Base-by-base conservation (phyloP, 2,329 filamentous ascomycete species). In the Gnomoniopsis sp. region DNA sequence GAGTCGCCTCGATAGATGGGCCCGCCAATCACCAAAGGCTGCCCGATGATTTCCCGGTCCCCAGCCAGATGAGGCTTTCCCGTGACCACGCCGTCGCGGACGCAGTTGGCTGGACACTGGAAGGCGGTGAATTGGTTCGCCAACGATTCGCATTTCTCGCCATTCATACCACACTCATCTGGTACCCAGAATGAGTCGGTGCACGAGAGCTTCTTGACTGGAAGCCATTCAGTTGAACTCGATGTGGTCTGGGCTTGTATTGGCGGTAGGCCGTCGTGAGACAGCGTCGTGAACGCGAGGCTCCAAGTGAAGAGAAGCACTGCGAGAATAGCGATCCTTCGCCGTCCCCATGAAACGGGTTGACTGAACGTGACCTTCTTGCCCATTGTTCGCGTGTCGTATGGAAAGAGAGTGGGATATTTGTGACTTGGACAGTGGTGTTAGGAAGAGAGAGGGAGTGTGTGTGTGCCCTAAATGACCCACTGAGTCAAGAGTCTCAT, bases 1-100 rank as follows among this genome's bases (percentile, higher is more conserved):
- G 88, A 91, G 73, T 93, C 90, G 22, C 89, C 91, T 22, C 95
- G 88, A 71, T 98, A 98, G 26, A 89, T 78, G 1, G 84, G 84
- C 0, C 88, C 88, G 23, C 88, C 88, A 22, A 91, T 78, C 2
- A 91, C 81, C 17, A 90, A 69, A 0, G 85, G 76, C 36, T 73
- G 75, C 68, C 90, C 90, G 46, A 82, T 75, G 49, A 90, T 75
- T 63, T 88, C 83, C 65, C 86, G 79, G 62, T 85, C 81, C 38
- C 90, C 90, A 6, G 93, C 88, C 22, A 82, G 79, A 65, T 84
- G 78, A 8, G 90, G 88, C 64, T 88, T 82, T n/a, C 88, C 87
- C 65, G 91, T 90, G 46, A 90, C 75, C 2, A 89, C 78, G 64
- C 83, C 78, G 57, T 84, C 82, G 66, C 81, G 83, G 48, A 81